These are phyloP conservation scores for Saccharomycopsis olivae DNA, from an alignment of 805 yeast species.

Conservation along the genomic window DNA sequence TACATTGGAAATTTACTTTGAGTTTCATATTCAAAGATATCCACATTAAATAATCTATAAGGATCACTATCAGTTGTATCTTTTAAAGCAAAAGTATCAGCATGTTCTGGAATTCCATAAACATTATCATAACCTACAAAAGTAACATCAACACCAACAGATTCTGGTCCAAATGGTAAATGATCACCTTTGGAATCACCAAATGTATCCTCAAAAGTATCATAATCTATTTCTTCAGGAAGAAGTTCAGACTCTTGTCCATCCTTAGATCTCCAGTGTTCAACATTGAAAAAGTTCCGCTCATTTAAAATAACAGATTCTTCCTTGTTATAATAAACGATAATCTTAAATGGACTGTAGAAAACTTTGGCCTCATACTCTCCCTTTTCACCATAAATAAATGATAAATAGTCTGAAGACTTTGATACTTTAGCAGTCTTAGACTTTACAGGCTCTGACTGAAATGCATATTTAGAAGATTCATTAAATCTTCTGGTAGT, in stretches of 20 bases:
- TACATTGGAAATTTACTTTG: slow-evolving; percentile 85
- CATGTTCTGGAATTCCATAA: slow-evolving; percentile 97
- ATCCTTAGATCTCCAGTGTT: slow-evolving; percentile 54
- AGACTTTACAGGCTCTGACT: slow-evolving; percentile 22
- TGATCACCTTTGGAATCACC: slow-evolving; percentile 55
- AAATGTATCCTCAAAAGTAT: slow-evolving; percentile 64
- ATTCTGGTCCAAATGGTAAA: slow-evolving; percentile 79
- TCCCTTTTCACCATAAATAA: slow-evolving; percentile 29
- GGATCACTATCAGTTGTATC: slow-evolving; percentile 62
- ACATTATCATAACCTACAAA: slow-evolving; percentile 52
- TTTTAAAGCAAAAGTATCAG: slow-evolving; percentile 63
- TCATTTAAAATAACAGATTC: slow-evolving; percentile 56
- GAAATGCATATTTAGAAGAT: slow-evolving; percentile 50
- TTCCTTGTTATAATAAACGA: slow-evolving; percentile 34
- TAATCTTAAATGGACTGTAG: slow-evolving; percentile 39
- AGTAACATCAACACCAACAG: slow-evolving; percentile 69
- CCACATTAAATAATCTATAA: slow-evolving; percentile 84
- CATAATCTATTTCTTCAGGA: slow-evolving; percentile 52
- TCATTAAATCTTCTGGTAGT: slow-evolving; percentile 47
- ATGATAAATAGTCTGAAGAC: slow-evolving; percentile 17
- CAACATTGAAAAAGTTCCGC: slow-evolving; percentile 62
- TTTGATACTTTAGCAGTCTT: slow-evolving; percentile 21
- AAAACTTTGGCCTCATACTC: slow-evolving; percentile 34
- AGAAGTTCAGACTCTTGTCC: slow-evolving; percentile 32
- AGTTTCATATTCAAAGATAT: slow-evolving; percentile 86